Evolutionary conservation across 352 stramenopile genomes (phyloP), one percentile per base, ranked within the genome.

Genomic region (Globisporangium mamillatum): DNA sequence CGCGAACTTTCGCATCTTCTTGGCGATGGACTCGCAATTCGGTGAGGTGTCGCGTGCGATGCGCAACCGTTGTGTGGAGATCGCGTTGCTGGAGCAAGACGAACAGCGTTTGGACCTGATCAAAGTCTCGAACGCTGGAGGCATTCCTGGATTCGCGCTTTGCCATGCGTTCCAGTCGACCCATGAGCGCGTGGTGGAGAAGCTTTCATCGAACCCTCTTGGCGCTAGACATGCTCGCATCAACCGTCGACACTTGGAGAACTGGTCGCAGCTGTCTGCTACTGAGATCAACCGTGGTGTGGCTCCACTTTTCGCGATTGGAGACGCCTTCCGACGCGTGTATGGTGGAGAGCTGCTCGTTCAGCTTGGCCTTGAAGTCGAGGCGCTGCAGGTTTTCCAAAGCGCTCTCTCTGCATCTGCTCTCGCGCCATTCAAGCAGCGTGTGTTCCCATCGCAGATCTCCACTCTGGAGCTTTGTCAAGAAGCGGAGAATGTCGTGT

Each of bases 51-150:
- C 96, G 22, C 94, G 98, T 60, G 98, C 98, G 12, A 99, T 99
- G 98, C 85, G 98, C 64, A 99, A 99, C 78, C 93, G 98, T 34
- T 99, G 98, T 79, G 90, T 99, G 25, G 98, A 99, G 80, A 91
- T 99, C 48, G 95, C 82, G 1, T 70, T 97, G 36, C 52, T 77
- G 2, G 67, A 77, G 1, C 67, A 82, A 1, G 82, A 92, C 8
- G 73, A 79, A 32, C 73, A 84, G 64, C 74, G 81, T 44, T 65
- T 92, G 2, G 88, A 94, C 63, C 66, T 92, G n/a, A 76, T 92
- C 7, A 83, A 81, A 34, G 83, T 96, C 18, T 75, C 86, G 0
- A 59, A 76, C 14, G 70, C 86, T 0, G 75, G 79, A 46, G 84
- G 83, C n/a, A 75, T 94, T 64, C 82, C 86, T 29, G 79, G 84